Conservation (phyloP, 805 yeast genomes). For the Gaillardinia entomophila region DNA sequence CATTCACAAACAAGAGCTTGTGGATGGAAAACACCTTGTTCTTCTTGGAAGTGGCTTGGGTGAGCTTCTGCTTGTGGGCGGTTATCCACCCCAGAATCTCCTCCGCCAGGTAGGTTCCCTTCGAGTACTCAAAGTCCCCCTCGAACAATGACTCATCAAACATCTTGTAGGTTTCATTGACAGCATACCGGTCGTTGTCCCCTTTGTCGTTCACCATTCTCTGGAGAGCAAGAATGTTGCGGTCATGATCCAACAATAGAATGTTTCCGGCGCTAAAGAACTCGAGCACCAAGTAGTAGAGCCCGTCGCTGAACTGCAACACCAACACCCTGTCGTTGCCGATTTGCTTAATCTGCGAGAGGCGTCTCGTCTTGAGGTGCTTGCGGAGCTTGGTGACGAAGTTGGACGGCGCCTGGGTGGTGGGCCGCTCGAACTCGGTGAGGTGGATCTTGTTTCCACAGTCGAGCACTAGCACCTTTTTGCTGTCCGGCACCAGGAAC, state of each 20-base stretch:
- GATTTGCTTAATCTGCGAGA: conserved; percentile 68
- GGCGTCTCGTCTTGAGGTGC: conserved; percentile 73
- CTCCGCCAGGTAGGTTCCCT: conserved; percentile 18
- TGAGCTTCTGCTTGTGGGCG: conserved; percentile 22
- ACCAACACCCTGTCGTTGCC: conserved; percentile 81
- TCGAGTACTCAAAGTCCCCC: conserved; percentile 6
- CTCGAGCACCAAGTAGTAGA: conserved; percentile 72
- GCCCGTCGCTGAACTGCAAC: conserved; percentile 78
- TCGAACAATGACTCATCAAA: conserved; percentile 50
- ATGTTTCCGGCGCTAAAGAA: conserved; percentile 95
- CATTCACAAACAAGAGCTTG: conserved; percentile 60
- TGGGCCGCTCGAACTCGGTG: conserved; percentile 76
- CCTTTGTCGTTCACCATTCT: conserved; percentile 74
- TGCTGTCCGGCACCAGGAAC: conserved; percentile 79
- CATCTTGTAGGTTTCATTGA: conserved; percentile 64
- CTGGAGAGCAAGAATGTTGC: conserved; percentile 65
- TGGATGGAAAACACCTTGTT: conserved; percentile 56
- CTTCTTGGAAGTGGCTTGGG: conserved; percentile 15
- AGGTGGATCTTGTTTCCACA: conserved; percentile 79
- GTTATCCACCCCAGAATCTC: conserved; percentile 36
- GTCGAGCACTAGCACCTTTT: conserved; percentile 68
- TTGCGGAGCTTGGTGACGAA: conserved; percentile 84
- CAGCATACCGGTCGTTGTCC: conserved; percentile 59
- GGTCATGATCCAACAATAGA: conserved; percentile 63
- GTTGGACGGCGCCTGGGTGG: conserved; percentile 75